phyloP scores from a whole-genome alignment of 768 basidiomycete species.

The Tylopilus vinaceipallidus region DNA sequence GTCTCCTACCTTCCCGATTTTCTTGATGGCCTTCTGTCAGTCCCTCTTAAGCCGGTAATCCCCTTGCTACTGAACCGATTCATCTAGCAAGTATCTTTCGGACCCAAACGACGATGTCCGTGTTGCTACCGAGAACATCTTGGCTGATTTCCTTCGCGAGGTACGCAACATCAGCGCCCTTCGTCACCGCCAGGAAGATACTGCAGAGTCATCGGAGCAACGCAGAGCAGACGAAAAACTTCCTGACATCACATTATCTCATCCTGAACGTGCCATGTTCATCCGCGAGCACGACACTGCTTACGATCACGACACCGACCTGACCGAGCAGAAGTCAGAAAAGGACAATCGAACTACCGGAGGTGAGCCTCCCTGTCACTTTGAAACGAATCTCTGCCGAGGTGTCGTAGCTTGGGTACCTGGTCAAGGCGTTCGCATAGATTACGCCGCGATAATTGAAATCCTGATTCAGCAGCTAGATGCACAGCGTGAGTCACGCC shows the following conservation, averaged over 20 bases:
- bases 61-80: conserved; percentile 5
- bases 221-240: conserved; percentile 50
- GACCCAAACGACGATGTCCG: conserved; percentile 94
- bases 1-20: conserved; percentile 95
- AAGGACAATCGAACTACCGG: conserved; percentile 61
- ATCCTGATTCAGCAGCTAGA: conserved; percentile 88
- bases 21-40: conserved; percentile 88
- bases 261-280: conserved; percentile 56
- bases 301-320: conserved; percentile 40
- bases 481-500: conserved; percentile 63
- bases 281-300: conserved; percentile 46
- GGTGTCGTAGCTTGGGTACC: conserved; percentile 72
- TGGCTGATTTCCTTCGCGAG: conserved; percentile 89
- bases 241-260: conserved; percentile 57
- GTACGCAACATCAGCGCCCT: conserved; percentile 83
- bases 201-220: conserved; percentile 38
- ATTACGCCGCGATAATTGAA: conserved; percentile 90
- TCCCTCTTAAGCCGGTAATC: conserved; percentile 12
- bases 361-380: conserved; percentile 39
- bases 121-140: conserved; percentile 83
- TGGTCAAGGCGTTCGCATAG: conserved; percentile 89
- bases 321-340: conserved; percentile 42
- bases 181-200: conserved; percentile 61
- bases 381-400: conserved; percentile 6
- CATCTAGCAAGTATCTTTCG: conserved; percentile 82